phyloP scores from a whole-genome alignment of 768 basidiomycete species.

The Macrocybe gigantea region DNA sequence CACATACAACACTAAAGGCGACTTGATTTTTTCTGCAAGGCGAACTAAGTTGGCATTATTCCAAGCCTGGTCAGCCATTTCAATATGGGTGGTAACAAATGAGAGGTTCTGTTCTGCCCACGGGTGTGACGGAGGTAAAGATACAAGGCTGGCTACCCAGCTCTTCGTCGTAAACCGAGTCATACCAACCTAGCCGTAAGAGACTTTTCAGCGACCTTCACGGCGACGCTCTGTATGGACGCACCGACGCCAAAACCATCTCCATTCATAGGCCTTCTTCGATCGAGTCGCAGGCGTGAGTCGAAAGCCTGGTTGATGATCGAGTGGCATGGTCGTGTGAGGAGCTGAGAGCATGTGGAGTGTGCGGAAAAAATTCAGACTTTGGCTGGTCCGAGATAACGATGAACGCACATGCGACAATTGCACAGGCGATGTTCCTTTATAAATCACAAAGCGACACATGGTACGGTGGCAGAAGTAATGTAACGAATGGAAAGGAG shows the following conservation, averaged over 20 bases:
- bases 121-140: slow-evolving; percentile 92
- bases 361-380: background rate
- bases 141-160: slow-evolving; percentile 87
- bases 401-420: slow-evolving; percentile 67
- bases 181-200: slow-evolving; percentile 77
- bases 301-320: slow-evolving; percentile 98
- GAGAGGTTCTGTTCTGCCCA: slow-evolving; percentile 25
- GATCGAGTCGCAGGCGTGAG: slow-evolving; percentile 80
- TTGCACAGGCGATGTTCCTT: slow-evolving; percentile 89
- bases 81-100: background rate
- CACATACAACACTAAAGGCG: slow-evolving; percentile 87
- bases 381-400: background rate
- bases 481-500: background rate
- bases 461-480: slow-evolving; percentile 26
- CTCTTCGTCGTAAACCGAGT: slow-evolving; percentile 77
- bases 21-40: slow-evolving; percentile 95
- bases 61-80: slow-evolving; percentile 65
- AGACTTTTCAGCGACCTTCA: too few species aligned
- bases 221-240: slow-evolving; percentile 15
- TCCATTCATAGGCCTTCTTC: slow-evolving; percentile 82
- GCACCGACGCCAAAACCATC: slow-evolving; percentile 95
- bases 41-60: slow-evolving; percentile 92
- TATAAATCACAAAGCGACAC: slow-evolving; percentile 94
- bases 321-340: slow-evolving; percentile 90
- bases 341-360: slow-evolving; percentile 41